Conservation (phyloP, 768 basidiomycete genomes). For the Suillus bovinus region DNA sequence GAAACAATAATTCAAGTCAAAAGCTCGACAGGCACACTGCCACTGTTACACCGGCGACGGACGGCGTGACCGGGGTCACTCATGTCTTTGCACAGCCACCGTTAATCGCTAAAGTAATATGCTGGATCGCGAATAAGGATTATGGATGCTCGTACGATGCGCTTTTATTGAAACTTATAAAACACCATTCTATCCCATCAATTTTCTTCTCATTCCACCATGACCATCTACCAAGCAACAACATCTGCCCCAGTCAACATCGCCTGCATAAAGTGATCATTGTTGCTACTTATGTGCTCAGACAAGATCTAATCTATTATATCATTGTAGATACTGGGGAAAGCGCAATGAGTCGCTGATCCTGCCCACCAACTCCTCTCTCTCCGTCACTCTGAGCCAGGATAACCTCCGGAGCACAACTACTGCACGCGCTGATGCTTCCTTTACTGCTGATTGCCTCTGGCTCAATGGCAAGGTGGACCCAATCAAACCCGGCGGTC, state of each 20-base stretch:
- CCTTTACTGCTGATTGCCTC: conserved; percentile 73
- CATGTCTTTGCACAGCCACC: conserved; percentile 22
- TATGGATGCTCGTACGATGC: conserved; percentile 11
- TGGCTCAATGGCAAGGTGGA: conserved; percentile 97
- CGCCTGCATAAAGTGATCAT: conserved; percentile 89
- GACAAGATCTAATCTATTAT: conserved; percentile 10
- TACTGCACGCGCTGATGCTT: conserved; percentile 80
- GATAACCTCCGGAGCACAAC: conserved; percentile 95
- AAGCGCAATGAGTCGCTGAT: conserved; percentile 96
- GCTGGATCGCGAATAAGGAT: conserved; percentile 11
- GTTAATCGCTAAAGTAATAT: not conserved
- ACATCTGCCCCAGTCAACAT: conserved; percentile 95
- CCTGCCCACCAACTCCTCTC: conserved; percentile 94
- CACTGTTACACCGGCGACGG: not conserved
- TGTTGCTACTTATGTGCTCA: not conserved
- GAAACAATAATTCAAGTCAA: conserved; percentile 1
- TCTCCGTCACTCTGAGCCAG: conserved; percentile 97
- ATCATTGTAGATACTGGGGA: conserved; percentile 87
- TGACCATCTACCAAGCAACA: conserved; percentile 79
- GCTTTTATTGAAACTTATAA: conserved; percentile 14
- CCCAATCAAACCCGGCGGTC: conserved; percentile 77
- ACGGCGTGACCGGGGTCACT: conserved; percentile 11
- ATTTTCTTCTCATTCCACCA: conserved; percentile 29
- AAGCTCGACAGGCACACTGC: conserved; percentile 12
- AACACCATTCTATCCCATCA: not conserved